Percentiles rank a stretch among this genome's conserved stretches.
Conservation (phyloP, 176 grass and related monocot genomes). For the Phoenix roebelenii region DNA sequence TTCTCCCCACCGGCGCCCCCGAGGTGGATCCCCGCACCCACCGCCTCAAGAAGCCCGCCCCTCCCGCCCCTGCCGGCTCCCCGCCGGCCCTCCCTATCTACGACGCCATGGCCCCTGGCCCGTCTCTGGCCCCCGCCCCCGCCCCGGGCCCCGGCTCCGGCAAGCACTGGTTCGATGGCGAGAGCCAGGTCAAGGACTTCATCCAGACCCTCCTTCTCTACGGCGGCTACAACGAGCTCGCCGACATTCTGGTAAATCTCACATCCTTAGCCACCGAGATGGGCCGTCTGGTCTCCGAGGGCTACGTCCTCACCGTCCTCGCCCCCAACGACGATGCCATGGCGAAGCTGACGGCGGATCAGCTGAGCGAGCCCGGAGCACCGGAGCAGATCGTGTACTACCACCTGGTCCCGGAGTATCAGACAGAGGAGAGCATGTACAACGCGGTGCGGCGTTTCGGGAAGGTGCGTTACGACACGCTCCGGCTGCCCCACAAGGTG, state of each 20-base stretch:
- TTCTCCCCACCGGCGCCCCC: constrained; percentile 45
- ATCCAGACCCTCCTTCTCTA: constrained; percentile 76
- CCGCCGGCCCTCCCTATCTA: constrained; percentile 51
- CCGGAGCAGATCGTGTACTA: constrained; percentile 79
- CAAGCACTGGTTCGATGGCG: constrained; percentile 62
- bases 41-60: constrained; percentile 60
- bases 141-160: constrained; percentile 33
- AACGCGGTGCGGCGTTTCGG: constrained; percentile 64
- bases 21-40: constrained; percentile 72
- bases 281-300: constrained; percentile 68
- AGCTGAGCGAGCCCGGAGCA: constrained; percentile 52
- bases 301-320: constrained; percentile 65
- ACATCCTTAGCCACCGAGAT: constrained; percentile 71
- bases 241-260: constrained; percentile 77
- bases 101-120: constrained; percentile 59
- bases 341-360: constrained; percentile 54
- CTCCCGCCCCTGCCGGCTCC: constrained; percentile 30
- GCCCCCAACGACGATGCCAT: constrained; percentile 83
- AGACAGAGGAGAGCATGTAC: constrained; percentile 93
- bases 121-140: constrained; percentile 40
- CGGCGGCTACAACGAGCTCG: constrained; percentile 89
- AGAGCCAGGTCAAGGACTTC: constrained; percentile 90
- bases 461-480: constrained; percentile 53
- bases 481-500: constrained; percentile 65
- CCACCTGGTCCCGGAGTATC: constrained; percentile 81